Base-by-base conservation (phyloP, 495 filamentous ascomycete genomes). In the Articulospora tetracladia region DNA sequence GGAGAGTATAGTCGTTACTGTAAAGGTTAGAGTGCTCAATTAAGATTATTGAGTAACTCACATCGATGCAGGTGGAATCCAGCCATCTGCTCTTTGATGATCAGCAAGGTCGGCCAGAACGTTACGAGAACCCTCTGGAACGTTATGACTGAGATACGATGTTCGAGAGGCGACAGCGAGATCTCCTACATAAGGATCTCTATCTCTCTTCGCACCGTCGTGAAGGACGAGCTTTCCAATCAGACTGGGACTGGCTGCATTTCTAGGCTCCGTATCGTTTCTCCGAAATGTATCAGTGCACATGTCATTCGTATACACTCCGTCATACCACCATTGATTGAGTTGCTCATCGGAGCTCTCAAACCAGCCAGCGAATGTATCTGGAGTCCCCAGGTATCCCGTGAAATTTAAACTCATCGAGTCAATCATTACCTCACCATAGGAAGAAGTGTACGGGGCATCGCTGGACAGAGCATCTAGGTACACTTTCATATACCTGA, bases 11-110 rank as follows among this genome's bases (percentile, higher is more conserved):
- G 41, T 73, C 68, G 26, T 75, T 75, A 28, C 72, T 74, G 44
- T 17, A 13, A 8, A 3, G n/a, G 25, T 61, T 24, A 54, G 44
- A 57, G 28, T n/a, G n/a, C 36, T 36, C 1, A 7, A 23, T 36
- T 15, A 12, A 39, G 34, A 22, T 34, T 27, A 27, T 13, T 36
- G 28, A 39, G 25, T 49, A 26, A 67, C 72, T 60, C 48, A 69
- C 70, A 76, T 80, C 66, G 72, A 76, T 2, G 77, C 77, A 15
- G 77, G 77, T n/a, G 76, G 76, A 39, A 80, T 79, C 77, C 76
- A 80, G 3, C 77, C 77, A 67, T 80, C 76, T 2, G 59, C 62
- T 3, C 76, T 63, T 59, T 80, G 77, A 55, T 78, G 77, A 28
- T 71, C 60, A 0, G 74, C 75, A 17, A 80, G 59, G 61, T 80